Conservation (phyloP, 2,329 filamentous ascomycete genomes). For the Elsinoe necatrix region DNA sequence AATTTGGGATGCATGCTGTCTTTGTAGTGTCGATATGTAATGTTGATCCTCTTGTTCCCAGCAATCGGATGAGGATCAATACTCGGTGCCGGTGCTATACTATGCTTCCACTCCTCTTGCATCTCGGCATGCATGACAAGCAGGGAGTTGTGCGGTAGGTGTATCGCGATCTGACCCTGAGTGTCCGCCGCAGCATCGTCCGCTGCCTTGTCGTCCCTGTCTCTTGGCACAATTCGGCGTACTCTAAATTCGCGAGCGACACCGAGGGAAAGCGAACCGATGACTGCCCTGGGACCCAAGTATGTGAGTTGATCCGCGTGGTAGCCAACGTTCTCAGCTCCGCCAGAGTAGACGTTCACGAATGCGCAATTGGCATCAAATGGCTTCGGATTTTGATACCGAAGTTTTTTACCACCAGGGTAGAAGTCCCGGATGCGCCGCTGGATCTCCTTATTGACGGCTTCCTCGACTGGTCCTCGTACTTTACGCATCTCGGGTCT, state of each 20-base stretch:
- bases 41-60: constrained; percentile 74
- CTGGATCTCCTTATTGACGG: constrained; percentile 71
- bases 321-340: constrained; percentile 75
- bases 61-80: constrained; percentile 81
- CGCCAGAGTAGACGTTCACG: constrained; percentile 87
- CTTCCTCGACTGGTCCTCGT: constrained; percentile 59
- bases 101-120: constrained; percentile 96
- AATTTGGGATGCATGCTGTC: constrained; percentile 64
- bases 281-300: constrained; percentile 76
- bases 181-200: constrained; percentile 45
- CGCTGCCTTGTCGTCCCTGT: constrained; percentile 39
- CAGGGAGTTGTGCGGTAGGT: constrained; percentile 88
- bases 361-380: constrained; percentile 89
- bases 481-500: constrained; percentile 66
- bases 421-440: constrained; percentile 61
- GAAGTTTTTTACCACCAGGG: constrained; percentile 62
- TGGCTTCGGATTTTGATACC: constrained; percentile 60
- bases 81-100: constrained; percentile 62
- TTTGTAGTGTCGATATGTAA: constrained; percentile 87
- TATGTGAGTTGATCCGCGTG: constrained; percentile 92
- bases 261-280: constrained; percentile 82
- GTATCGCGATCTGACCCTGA: constrained; percentile 82
- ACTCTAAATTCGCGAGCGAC: constrained; percentile 92
- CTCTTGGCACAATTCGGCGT: constrained; percentile 58
- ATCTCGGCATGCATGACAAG: constrained; percentile 96